Base-by-base conservation (phyloP, 2,329 filamentous ascomycete genomes). In the Pestalotiopsis sp. region DNA sequence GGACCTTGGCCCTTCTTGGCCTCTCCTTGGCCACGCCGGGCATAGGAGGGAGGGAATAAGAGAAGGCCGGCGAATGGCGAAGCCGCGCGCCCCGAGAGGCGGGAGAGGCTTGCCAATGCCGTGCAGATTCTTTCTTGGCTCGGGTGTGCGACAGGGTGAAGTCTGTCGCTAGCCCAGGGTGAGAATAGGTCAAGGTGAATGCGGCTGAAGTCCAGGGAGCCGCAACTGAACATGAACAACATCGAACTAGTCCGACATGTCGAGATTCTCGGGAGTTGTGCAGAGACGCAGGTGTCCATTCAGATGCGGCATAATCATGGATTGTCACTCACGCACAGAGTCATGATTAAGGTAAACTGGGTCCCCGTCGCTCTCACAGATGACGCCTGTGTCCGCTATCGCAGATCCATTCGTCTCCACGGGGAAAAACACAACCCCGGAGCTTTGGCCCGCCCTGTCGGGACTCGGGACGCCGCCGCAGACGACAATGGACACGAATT, bases 371-470 rank as follows among this genome's bases (percentile, higher is more conserved):
- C 20, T 5, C 55, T 58, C 12, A 12, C 12, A 60, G 31, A 60
- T 60, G 25, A 27, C 57, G 57, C 57, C 23, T 14, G 45, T 52
- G 45, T 52, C 45, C 45, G 45, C 45, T 52, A 52, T 52, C 45
- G 45, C 45, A n/a, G 45, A 52, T 52, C 17, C 17, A n/a, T 36
- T 20, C 13, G 63, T 65, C 63, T 65, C 63, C 63, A 65, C 63
- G 45, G 63, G 63, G 63, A 65, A 65, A 65, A 65, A 65, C 63
- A 31, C 63, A 65, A 55, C 45, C 63, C 63, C 63, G 63, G 63
- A 55, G 41, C 17, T 65, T 65, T 38, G 36, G 61, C 61, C 63
- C 63, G 41, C 25, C 39, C 12, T 23, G 20, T n/a, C 20, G 23
- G 63, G 63, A 20, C 31, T 45, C 63, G 23, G 25, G 49, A 65